Evolutionary conservation across 495 filamentous ascomycete genomes (phyloP).

Genomic region (Penicillium pancosmium): DNA sequence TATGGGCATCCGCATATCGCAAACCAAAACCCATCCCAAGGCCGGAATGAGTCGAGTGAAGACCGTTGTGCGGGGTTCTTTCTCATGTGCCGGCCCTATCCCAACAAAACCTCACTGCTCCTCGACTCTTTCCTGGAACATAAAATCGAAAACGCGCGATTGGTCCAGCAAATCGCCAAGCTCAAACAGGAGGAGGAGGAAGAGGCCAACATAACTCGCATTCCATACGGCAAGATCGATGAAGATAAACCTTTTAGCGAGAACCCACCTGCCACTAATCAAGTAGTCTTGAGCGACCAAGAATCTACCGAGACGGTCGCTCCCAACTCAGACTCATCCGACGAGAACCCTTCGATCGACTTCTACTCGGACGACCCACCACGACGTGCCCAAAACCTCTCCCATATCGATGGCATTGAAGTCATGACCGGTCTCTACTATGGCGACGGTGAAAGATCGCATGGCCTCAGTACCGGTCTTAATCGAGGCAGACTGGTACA

Average conservation of each 20-base stretch:
- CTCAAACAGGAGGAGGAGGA: conserved; percentile 84
- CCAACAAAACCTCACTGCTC: conserved; percentile 79
- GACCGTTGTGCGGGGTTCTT: conserved; percentile 87
- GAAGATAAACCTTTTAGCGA: conserved; percentile 9
- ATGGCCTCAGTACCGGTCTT: conserved; percentile 86
- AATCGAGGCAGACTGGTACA: conserved; percentile 77
- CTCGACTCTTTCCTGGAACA: conserved; percentile 95
- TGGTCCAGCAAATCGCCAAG: conserved; percentile 81
- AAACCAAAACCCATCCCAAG: conserved; percentile 58
- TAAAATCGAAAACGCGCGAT: conserved; percentile 93
- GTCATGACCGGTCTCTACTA: conserved; percentile 91
- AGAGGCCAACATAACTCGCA: conserved; percentile 55
- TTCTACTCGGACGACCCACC: conserved; percentile 78
- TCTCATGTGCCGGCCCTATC: conserved; percentile 91
- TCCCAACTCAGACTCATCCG: conserved; percentile 72
- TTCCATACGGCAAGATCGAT: conserved; percentile 13
- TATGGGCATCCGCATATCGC: conserved; percentile 90
- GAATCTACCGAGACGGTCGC: conserved; percentile 51
- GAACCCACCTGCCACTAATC: conserved; percentile 3
- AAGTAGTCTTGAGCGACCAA: conserved; percentile 28
- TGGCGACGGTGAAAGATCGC: conserved; percentile 83
- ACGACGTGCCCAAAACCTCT: conserved; percentile 68
- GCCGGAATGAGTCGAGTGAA: conserved; percentile 50
- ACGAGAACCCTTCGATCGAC: conserved; percentile 67
- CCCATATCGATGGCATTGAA: conserved; percentile 86